phyloP scores from a whole-genome alignment of 164 flowering plant genomes.

The Magnolia sinica region DNA sequence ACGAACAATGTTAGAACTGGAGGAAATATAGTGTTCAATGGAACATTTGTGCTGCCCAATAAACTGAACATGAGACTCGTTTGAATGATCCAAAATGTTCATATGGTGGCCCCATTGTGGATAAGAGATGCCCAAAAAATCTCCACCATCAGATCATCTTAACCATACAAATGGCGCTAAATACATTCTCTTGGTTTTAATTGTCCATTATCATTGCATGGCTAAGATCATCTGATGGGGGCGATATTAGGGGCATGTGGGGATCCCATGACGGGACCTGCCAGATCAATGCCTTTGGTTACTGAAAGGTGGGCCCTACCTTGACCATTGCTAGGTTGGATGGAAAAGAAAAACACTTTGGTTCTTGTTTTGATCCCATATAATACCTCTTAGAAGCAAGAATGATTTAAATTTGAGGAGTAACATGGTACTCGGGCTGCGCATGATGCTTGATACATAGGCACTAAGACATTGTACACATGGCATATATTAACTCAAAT shows the following conservation, averaged over 20 bases:
- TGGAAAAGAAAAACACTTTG: not conserved
- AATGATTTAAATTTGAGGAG: not conserved
- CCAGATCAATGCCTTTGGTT: not conserved
- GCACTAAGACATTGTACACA: no score
- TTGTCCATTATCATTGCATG: not conserved
- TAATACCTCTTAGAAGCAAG: not conserved
- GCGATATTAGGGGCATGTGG: not conserved
- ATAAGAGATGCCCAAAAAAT: not conserved
- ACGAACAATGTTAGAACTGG: not conserved
- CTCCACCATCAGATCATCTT: no score
- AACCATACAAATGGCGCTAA: no score
- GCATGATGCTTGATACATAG: no score
- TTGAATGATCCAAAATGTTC: not conserved
- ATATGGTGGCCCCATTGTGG: not conserved
- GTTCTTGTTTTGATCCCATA: not conserved
- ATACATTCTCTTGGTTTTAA: no score
- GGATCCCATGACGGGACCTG: not conserved
- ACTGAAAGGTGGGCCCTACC: no score
- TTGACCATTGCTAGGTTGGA: not conserved
- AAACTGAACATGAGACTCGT: not conserved
- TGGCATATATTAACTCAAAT: no score
- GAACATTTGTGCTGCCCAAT: no score
- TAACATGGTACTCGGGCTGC: no score
- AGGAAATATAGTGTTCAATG: not conserved
- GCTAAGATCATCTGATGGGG: not conserved